phyloP scores from a whole-genome alignment of 495 filamentous ascomycete species.

The Sabuloglossum arenarium region DNA sequence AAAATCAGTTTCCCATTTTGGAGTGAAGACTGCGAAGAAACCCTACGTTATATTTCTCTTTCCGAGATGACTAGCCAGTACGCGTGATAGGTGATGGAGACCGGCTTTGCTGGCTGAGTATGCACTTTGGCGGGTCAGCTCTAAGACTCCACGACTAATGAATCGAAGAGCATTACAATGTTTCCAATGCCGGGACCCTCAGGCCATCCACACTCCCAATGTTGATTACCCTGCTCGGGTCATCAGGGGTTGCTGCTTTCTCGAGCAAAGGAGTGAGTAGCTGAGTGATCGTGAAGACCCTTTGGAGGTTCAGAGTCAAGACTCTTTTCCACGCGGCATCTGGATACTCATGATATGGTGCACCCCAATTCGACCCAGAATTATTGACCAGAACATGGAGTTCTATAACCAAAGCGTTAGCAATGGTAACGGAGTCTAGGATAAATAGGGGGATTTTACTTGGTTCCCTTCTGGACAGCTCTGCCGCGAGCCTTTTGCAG shows the following conservation, averaged over 20 bases:
- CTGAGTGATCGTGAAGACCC: conserved; percentile 61
- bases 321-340: conserved; percentile 48
- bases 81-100: conserved; percentile 48
- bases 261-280: conserved; percentile 51
- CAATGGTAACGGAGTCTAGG: neutral
- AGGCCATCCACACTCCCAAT: conserved; percentile 55
- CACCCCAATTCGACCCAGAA: conserved; percentile 55
- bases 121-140: conserved; percentile 13
- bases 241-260: conserved; percentile 21
- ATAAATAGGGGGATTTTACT: conserved; percentile 9
- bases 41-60: conserved; percentile 44
- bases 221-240: conserved; percentile 51
- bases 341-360: conserved; percentile 43
- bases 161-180: conserved; percentile 22
- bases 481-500: conserved; percentile 37
- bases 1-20: neutral
- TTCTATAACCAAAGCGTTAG: conserved; percentile 16
- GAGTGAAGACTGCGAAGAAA: neutral
- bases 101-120: conserved; percentile 62
- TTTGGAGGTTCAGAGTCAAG: conserved; percentile 59
- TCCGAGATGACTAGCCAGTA: conserved; percentile 50
- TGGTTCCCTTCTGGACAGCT: conserved; percentile 42
- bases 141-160: neutral
- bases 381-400: conserved; percentile 69
- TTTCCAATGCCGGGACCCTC: conserved; percentile 43